Evolutionary conservation across 139 green algal genomes (phyloP), one percentile per base, ranked within the genome.

Genomic region (Desmodesmus armatus): DNA sequence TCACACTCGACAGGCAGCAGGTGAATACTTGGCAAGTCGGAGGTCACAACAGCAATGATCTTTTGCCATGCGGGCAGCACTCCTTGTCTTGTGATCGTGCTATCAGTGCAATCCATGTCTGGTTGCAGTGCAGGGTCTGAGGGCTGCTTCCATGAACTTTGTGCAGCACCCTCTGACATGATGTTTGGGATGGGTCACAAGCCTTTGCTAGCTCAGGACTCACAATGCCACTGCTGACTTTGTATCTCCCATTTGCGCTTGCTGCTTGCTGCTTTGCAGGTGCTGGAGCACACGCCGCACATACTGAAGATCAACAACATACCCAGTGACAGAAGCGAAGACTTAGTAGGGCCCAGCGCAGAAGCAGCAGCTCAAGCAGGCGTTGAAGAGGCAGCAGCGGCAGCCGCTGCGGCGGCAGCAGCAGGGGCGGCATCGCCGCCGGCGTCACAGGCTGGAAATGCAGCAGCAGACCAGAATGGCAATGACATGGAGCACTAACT

Each of bases 261-360:
- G 7, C 63, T 72, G 63, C 27, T 43, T 74, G 31, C 66, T 44
- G n/a, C n/a, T n/a, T n/a, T n/a, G 2, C 80, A 92, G 33, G 91
- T 91, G 5, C 60, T 55, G 0, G 62, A 75, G 3, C 86, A 93
- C 15, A 84, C 82, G 0, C 91, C 91, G 1, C 77, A 91, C n/a
- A 94, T 95, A 33, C 87, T 95, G 44, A 62, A 88, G 51, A 83
- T 92, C 65, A 91, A 95, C 80, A 92, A 92, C 44, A 94, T 95
- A 55, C 75, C 90, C 0, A 87, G 80, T 1, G 92, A 95, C 80
- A 85, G 92, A 3, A 72, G 55, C 17, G 55, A 82, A 21, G 76
- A 82, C 37, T 44, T 82, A 37, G 41, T 55, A n/a, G 76, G 76
- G 55, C 27, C 39, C 0, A 55, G 72, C 25, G 76, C 76, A 71